phyloP scores from a whole-genome alignment of 768 basidiomycete species.

The Termitomyces sp. region DNA sequence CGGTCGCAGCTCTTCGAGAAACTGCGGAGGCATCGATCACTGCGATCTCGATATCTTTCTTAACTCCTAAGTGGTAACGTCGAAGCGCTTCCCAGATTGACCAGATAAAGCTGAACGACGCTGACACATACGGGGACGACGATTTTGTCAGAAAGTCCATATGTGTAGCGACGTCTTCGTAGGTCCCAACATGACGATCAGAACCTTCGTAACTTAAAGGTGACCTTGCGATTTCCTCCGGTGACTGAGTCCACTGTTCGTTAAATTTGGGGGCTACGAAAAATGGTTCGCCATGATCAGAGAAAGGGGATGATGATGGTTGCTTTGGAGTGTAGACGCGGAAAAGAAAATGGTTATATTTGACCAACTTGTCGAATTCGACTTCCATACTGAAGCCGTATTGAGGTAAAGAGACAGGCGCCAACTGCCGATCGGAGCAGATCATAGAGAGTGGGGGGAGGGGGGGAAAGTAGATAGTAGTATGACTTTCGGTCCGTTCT shows the following conservation, averaged over 20 bases:
- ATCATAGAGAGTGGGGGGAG: constrained; percentile 17
- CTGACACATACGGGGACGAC: constrained; percentile 64
- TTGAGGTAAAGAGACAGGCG: constrained; percentile 47
- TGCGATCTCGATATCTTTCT: constrained; percentile 75
- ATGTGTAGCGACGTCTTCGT: constrained; percentile 59
- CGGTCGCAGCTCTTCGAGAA: constrained; percentile 53
- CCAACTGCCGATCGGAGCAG: constrained; percentile 1
- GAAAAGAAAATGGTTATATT: constrained; percentile 70
- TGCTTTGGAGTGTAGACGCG: constrained; percentile 75
- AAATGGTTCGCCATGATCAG: constrained; percentile 52
- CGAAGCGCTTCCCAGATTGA: constrained; percentile 77
- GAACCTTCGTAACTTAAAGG: neutral
- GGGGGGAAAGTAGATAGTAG: neutral
- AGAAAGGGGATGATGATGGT: constrained; percentile 45
- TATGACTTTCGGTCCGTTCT: constrained; percentile 6
- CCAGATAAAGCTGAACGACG: constrained; percentile 80
- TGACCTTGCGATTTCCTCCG: constrained; percentile 20
- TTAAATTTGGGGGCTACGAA: constrained; percentile 68
- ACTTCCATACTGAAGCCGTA: constrained; percentile 65
- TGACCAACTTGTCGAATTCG: constrained; percentile 55
- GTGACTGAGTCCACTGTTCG: constrained; percentile 34
- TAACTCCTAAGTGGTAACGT: constrained; percentile 65
- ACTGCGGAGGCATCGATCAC: constrained; percentile 67
- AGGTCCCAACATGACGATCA: constrained; percentile 28
- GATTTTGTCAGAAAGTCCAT: constrained; percentile 77